Base-by-base conservation (phyloP, 1,284 basidiomycete genomes). In the Irpex sp. region DNA sequence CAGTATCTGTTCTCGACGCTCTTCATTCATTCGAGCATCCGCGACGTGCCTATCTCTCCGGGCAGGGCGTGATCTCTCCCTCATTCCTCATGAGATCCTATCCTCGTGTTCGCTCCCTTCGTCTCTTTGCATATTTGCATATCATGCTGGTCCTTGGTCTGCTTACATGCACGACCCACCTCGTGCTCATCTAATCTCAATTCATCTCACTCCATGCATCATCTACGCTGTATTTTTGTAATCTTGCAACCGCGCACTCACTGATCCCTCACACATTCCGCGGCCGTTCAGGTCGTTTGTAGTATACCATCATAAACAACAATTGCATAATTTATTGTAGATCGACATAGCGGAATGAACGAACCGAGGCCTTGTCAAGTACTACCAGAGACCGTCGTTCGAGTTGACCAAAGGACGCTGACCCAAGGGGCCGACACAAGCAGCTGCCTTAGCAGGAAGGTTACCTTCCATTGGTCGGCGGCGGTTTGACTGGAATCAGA, bases 1-100 rank as follows among this genome's bases (percentile, higher is more conserved):
- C 91, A 93, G 68, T 93, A 91, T 71, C 78, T 97, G 55, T 97
- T 95, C 75, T 93, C 94, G 44, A 96, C 93, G 21, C 80, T 97
- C 5, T 96, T 96, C 70, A 89, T 96, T 38, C 75, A 81, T 55
- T 79, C 88, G 65, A 74, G 79, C 52, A 73, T 90, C 62, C 78
- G 78, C 40, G 79, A 83, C 62, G 71, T 36, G 17, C 26, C 54
- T 11, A 15, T 44, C 15, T 44, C 40, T 44, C 40, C 40, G 40
- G 15, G 40, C 40, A 44, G 40, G 11, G 40, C 40, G 40, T 44
- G 15, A 44, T 44, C 40, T 44, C 40, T 44, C 40, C 8, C 40
- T 44, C 40, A 5, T 44, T 44, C 40, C 8, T 44, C 15, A 11
- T 44, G 11, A 44, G 40, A 44, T 11, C 40, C 40, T 26, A 26